Evolutionary conservation across 495 filamentous ascomycete species (phyloP).

Genomic region (Talaromyces liani): DNA sequence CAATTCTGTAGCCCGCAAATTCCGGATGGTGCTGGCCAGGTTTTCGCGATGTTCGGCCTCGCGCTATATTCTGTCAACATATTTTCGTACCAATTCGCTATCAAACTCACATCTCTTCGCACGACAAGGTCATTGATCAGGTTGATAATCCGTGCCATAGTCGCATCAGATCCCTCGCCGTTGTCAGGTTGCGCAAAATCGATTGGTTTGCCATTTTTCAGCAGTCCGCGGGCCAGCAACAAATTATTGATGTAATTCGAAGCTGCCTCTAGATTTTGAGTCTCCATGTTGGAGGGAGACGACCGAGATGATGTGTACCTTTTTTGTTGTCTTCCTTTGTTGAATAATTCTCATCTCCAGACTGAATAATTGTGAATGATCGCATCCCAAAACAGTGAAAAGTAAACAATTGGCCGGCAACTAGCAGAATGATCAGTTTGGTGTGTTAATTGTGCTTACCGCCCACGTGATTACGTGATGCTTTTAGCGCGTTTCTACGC

Average conservation of each 20-base stretch:
- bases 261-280: constrained; percentile 74
- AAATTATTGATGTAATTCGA: constrained; percentile 96
- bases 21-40: constrained; percentile 70
- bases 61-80: constrained; percentile 45
- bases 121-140: constrained; percentile 86
- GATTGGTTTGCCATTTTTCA: constrained; percentile 77
- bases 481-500: neutral
- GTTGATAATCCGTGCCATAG: constrained; percentile 83
- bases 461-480: constrained; percentile 8
- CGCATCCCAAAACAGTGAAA: constrained; percentile 33
- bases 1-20: constrained; percentile 61
- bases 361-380: constrained; percentile 1
- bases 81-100: neutral
- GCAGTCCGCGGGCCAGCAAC: constrained; percentile 77
- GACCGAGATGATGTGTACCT: neutral
- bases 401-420: constrained; percentile 30
- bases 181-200: constrained; percentile 74
- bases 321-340: neutral
- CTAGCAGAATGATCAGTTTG: neutral
- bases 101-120: constrained; percentile 64
- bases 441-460: neutral
- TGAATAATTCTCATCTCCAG: neutral
- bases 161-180: constrained; percentile 52
- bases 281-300: constrained; percentile 51
- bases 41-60: constrained; percentile 80